Percentiles rank a stretch among this genome's conserved stretches.
Conservation (phyloP, 192 early-diverging fungal genomes). For the Podila horticola region DNA sequence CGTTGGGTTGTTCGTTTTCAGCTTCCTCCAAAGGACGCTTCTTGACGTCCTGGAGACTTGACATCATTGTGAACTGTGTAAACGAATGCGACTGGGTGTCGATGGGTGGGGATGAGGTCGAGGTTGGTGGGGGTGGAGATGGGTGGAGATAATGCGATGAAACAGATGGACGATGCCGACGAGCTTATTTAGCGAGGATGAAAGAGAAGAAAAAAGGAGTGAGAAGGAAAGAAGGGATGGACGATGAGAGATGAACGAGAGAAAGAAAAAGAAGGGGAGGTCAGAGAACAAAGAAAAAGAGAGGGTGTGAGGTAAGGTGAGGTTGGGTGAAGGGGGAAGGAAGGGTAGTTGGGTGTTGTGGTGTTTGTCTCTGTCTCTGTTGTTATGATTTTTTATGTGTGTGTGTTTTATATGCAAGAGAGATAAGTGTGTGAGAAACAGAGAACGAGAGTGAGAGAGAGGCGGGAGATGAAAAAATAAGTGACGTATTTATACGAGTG, state of each 20-base stretch:
- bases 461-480: slow-evolving; percentile 2
- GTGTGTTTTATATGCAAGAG: not conserved
- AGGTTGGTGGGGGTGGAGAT: not conserved
- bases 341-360: not conserved
- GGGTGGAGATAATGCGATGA: no score
- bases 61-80: slow-evolving; percentile 31
- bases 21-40: slow-evolving; percentile 44
- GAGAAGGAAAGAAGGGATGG: not conserved
- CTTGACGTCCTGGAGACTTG: slow-evolving; percentile 46
- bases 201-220: not conserved
- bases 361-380: not conserved
- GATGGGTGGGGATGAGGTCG: not conserved
- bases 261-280: not conserved
- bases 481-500: not conserved
- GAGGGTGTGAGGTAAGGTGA: not conserved
- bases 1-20: slow-evolving; percentile 5
- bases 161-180: not conserved
- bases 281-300: slow-evolving; percentile 10
- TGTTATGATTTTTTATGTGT: not conserved
- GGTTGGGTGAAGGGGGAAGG: not conserved
- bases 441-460: not conserved
- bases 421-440: not conserved
- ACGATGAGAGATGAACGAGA: not conserved
- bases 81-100: not conserved
- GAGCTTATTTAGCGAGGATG: not conserved